phyloP scores from a whole-genome alignment of 768 basidiomycete species.

The Mycena latifolia region DNA sequence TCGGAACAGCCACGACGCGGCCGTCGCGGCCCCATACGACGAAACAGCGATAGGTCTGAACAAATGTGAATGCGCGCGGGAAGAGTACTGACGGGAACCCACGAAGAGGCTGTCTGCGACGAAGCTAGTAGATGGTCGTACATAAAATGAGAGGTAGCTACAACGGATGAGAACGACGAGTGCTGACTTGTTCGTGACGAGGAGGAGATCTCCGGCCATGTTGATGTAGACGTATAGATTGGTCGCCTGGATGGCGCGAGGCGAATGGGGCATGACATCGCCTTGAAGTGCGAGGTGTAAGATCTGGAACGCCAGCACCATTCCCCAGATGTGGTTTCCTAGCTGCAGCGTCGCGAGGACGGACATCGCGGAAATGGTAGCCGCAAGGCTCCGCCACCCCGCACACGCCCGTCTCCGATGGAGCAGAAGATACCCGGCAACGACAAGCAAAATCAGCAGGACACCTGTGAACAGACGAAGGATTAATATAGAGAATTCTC shows the following conservation, averaged over 20 bases:
- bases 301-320: neutral
- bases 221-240: neutral
- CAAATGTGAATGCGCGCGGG: neutral
- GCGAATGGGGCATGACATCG: neutral
- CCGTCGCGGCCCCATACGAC: neutral
- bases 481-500: too few relatives aligned
- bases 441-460: neutral
- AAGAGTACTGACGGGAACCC: neutral
- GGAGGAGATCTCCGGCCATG: neutral
- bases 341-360: conserved; percentile 10
- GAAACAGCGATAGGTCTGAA: conserved; percentile 17
- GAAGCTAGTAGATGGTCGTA: neutral
- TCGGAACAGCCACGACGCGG: conserved; percentile 5
- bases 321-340: neutral
- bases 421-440: neutral
- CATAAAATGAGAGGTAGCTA: neutral
- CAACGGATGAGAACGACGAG: neutral
- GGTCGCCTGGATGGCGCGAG: neutral
- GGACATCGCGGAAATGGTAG: conserved; percentile 8
- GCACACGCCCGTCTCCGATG: conserved; percentile 1
- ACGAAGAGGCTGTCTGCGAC: conserved; percentile 22
- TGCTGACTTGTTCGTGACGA: conserved; percentile 20
- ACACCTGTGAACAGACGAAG: neutral
- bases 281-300: conserved; percentile 3
- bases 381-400: neutral